Evolutionary conservation across 306 rosid genomes (phyloP).

Genomic region (Sindora glabra): DNA sequence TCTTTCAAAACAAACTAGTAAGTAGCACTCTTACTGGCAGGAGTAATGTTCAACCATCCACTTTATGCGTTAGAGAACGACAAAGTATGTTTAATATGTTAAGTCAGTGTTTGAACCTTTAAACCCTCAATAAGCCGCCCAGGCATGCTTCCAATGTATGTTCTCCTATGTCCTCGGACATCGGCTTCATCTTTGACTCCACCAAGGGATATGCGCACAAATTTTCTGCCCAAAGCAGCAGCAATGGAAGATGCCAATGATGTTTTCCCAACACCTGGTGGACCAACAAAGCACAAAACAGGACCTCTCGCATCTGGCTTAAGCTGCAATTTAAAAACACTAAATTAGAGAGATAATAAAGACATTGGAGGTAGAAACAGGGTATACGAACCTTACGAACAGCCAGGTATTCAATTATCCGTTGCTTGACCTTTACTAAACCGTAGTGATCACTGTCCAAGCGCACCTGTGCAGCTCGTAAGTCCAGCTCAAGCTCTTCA

Average conservation of each 20-base stretch:
- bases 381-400: constrained; percentile 77
- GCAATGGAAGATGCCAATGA: constrained; percentile 97
- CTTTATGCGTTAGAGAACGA: no score
- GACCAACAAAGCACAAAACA: constrained; percentile 97
- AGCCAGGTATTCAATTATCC: constrained; percentile 90
- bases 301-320: constrained; percentile 99
- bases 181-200: constrained; percentile 99
- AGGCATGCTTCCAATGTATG: constrained; percentile 99
- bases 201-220: constrained; percentile 90
- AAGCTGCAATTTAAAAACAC: constrained; percentile 52
- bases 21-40: no score
- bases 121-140: constrained; percentile 95
- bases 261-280: constrained; percentile 98
- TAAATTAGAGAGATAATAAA: constrained; percentile 28
- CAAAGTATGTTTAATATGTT: background rate
- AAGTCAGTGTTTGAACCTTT: constrained; percentile 48
- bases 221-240: constrained; percentile 82
- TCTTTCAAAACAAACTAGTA: no score
- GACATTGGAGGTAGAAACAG: constrained; percentile 3
- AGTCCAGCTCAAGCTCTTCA: constrained; percentile 76
- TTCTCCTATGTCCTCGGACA: constrained; percentile 95
- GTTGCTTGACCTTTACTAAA: constrained; percentile 84
- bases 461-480: constrained; percentile 80
- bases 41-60: no score
- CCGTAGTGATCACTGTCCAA: constrained; percentile 93